Percentiles rank a stretch among this genome's conserved stretches.
Conservation (phyloP, 306 rosid species). For the Betula pendula region DNA sequence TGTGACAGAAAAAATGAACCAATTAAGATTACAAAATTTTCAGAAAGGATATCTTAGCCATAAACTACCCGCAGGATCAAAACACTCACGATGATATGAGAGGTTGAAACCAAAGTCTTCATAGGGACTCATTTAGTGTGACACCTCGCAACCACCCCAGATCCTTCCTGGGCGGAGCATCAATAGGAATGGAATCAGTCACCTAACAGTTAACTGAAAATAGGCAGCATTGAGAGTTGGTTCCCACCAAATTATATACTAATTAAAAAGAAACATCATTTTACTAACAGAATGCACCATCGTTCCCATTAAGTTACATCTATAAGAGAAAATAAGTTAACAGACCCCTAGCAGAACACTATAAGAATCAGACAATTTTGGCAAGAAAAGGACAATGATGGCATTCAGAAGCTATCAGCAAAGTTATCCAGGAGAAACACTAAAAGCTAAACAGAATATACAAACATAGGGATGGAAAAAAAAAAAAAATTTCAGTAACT, state of each 20-base stretch:
- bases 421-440: neutral
- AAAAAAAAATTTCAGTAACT: neutral
- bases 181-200: conserved; percentile 95
- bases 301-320: neutral
- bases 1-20: neutral
- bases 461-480: neutral
- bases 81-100: conserved; percentile 70
- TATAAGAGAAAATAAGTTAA: neutral
- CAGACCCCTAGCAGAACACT: neutral
- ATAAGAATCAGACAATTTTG: neutral
- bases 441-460: neutral
- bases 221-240: conserved; percentile 28
- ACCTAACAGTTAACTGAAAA: conserved; percentile 86
- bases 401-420: neutral
- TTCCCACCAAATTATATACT: conserved; percentile 9
- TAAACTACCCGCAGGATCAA: neutral
- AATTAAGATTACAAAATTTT: neutral
- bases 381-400: neutral
- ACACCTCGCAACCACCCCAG: conserved; percentile 90
- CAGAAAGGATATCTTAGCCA: neutral
- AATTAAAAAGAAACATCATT: neutral
- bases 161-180: conserved; percentile 80
- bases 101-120: conserved; percentile 94
- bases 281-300: too few relatives aligned
- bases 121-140: conserved; percentile 85